Percentiles rank a stretch among this genome's conserved stretches.
Conservation (phyloP, 805 yeast genomes). For the Kuraishia molischiana region DNA sequence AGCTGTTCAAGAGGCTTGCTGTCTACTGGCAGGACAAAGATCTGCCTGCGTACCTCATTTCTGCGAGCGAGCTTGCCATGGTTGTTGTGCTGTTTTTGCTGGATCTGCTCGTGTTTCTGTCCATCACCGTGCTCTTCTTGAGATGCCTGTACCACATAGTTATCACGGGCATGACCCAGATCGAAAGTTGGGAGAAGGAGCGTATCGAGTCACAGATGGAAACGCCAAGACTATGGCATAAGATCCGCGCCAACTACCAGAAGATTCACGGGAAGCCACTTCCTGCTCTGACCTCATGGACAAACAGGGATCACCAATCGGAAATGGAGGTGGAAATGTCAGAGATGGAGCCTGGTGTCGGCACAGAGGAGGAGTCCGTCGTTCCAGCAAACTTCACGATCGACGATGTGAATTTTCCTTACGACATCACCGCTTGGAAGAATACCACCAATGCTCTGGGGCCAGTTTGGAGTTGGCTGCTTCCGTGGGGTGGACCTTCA, state of each 20-base stretch:
- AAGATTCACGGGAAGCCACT: conserved; percentile 27
- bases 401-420: conserved; percentile 76
- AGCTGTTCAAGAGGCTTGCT: conserved; percentile 28
- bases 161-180: conserved; percentile 70
- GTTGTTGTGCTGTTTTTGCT: conserved; percentile 46
- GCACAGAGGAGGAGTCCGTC: conserved; percentile 2
- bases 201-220: conserved; percentile 60
- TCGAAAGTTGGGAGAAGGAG: conserved; percentile 89
- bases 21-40: conserved; percentile 37
- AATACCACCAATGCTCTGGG: conserved; percentile 54
- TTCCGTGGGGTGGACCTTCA: conserved; percentile 60
- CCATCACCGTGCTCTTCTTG: conserved; percentile 48
- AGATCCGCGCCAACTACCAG: conserved; percentile 33
- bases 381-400: conserved; percentile 26
- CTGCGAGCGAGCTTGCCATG: conserved; percentile 41
- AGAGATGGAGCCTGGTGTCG: conserved; percentile 1
- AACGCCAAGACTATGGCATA: conserved; percentile 43
- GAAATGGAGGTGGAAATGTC: conserved; percentile 5
- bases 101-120: conserved; percentile 46
- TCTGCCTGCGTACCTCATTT: conserved; percentile 46
- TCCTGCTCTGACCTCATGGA: conserved; percentile 41
- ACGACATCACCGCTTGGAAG: conserved; percentile 53
- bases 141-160: conserved; percentile 51
- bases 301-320: conserved; percentile 3
- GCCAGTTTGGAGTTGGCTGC: conserved; percentile 51